phyloP scores from a whole-genome alignment of 495 filamentous ascomycete species.

The Penicillium cataractarum region DNA sequence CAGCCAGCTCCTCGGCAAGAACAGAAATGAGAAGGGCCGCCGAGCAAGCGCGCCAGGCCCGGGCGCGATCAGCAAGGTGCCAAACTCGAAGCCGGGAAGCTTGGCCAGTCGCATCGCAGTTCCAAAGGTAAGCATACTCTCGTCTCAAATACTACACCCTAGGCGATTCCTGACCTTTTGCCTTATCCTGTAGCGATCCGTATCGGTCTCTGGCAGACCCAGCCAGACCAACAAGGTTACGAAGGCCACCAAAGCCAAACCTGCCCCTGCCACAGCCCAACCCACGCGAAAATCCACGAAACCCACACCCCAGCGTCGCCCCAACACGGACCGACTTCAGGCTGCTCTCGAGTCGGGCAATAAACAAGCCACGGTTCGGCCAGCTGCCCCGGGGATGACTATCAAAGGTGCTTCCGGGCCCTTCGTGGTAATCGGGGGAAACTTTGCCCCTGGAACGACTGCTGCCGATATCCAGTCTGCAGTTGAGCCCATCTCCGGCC shows the following conservation, averaged over 20 bases:
- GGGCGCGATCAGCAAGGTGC: constrained; percentile 46
- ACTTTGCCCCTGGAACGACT: constrained; percentile 92
- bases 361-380: constrained; percentile 33
- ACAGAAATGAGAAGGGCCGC: constrained; percentile 40
- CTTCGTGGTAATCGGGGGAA: constrained; percentile 80
- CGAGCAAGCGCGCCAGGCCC: constrained; percentile 59
- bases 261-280: constrained; percentile 25
- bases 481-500: constrained; percentile 70
- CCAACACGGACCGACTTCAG: constrained; percentile 42
- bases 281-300: constrained; percentile 31
- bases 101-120: constrained; percentile 78
- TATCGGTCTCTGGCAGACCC: constrained; percentile 43
- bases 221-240: constrained; percentile 27
- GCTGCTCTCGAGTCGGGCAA: constrained; percentile 37
- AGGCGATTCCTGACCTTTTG: constrained; percentile 6
- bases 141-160: neutral
- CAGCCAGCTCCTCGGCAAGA: constrained; percentile 67
- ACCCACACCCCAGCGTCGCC: constrained; percentile 37
- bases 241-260: constrained; percentile 20
- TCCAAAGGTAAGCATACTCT: constrained; percentile 58
- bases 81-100: constrained; percentile 51
- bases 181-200: constrained; percentile 42
- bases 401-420: constrained; percentile 78
- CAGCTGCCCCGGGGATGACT: constrained; percentile 57
- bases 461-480: constrained; percentile 92